phyloP scores from a whole-genome alignment of 257 asterid species.

The Solanum appendiculatum region DNA sequence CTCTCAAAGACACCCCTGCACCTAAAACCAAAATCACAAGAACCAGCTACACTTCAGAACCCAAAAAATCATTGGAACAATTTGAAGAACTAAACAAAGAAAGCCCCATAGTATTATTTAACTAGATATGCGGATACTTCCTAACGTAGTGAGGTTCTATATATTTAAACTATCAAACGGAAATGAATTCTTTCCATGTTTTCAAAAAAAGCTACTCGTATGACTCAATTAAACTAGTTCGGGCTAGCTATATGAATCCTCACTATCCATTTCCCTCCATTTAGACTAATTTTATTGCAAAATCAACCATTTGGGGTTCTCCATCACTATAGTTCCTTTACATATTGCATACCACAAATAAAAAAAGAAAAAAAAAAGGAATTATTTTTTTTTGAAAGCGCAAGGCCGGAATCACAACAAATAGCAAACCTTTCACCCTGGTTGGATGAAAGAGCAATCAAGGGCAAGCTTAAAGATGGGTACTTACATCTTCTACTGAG shows the following conservation, averaged over 20 bases:
- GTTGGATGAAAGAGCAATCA: conserved; percentile 64
- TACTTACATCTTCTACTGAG: neutral
- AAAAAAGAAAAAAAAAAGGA: neutral
- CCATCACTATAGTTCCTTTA: neutral
- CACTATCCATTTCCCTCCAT: neutral
- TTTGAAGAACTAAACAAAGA: neutral
- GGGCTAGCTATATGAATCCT: neutral
- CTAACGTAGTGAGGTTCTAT: neutral
- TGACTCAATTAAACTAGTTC: neutral
- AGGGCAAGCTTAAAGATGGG: conserved; percentile 82
- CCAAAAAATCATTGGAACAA: neutral
- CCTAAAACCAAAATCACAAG: neutral
- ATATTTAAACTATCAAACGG: neutral
- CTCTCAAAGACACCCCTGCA: neutral
- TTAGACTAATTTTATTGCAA: neutral
- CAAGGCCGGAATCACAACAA: neutral
- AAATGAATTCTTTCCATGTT: neutral
- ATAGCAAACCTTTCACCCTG: conserved; percentile 56
- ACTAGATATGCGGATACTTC: neutral
- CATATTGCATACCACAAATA: neutral
- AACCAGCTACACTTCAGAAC: neutral
- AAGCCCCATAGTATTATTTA: neutral
- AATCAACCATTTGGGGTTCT: neutral
- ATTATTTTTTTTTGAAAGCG: neutral
- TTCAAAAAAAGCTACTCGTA: neutral